These are phyloP conservation scores for Brassica nigra DNA, from an alignment of 345 rosid species.

Conservation along the genomic window DNA sequence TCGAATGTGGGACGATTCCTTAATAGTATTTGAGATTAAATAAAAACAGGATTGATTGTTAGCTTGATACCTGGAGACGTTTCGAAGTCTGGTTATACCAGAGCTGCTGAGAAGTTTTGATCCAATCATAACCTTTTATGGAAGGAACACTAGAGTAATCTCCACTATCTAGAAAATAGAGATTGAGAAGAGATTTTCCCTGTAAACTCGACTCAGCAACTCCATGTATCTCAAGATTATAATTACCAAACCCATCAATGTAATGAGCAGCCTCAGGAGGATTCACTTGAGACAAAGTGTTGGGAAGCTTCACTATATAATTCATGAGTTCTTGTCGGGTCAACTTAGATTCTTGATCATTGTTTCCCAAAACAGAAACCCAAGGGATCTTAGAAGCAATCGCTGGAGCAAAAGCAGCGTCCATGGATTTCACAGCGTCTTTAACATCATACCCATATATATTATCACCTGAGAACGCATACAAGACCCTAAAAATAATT, in stretches of 20 bases:
- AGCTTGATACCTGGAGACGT: constrained; percentile 59
- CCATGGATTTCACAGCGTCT: background rate
- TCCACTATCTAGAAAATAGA: background rate
- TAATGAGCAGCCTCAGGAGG: background rate
- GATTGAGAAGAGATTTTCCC: background rate
- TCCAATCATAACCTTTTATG: background rate
- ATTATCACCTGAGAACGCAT: background rate
- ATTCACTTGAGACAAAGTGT: background rate
- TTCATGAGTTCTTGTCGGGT: background rate
- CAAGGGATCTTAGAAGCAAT: background rate
- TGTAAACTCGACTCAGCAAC: background rate
- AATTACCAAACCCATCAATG: background rate
- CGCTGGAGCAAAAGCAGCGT: background rate
- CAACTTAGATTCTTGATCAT: background rate
- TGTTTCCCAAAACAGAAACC: background rate
- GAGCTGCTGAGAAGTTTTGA: constrained; percentile 82
- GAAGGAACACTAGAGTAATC: background rate
- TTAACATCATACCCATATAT: background rate
- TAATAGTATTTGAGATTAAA: background rate
- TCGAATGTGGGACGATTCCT: background rate
- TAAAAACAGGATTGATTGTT: background rate
- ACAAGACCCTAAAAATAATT: too few relatives aligned
- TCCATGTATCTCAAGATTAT: background rate
- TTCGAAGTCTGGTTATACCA: constrained; percentile 82
- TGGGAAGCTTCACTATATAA: background rate